Conservation (phyloP, 805 yeast species). For the Hanseniaspora clermontiae region DNA sequence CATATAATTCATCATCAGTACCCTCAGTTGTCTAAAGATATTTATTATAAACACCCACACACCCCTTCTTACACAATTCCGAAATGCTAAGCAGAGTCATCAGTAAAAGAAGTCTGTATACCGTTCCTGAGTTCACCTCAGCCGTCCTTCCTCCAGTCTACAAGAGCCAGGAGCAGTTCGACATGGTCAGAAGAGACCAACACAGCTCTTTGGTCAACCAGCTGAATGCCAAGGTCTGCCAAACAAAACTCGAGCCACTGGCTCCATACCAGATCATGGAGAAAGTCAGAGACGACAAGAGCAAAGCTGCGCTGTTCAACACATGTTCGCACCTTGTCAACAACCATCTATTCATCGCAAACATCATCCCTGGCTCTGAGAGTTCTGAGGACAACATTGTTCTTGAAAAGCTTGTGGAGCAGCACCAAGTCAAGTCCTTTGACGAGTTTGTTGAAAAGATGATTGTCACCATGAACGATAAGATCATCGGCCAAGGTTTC, state of each 20-base stretch:
- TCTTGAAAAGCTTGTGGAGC: conserved; percentile 27
- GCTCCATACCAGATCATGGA: conserved; percentile 58
- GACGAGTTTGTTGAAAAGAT: conserved; percentile 42
- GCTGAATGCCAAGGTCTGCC: conserved; percentile 52
- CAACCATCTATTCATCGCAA: conserved; percentile 78
- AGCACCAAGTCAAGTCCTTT: conserved; percentile 25
- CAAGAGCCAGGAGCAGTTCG: conserved; percentile 28
- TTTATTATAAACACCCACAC: no score
- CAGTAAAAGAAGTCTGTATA: conserved; percentile 23
- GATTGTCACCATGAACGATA: conserved; percentile 37
- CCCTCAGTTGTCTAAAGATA: no score
- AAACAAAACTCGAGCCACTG: conserved; percentile 68
- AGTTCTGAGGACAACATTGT: conserved; percentile 21
- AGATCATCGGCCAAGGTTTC: conserved; percentile 55
- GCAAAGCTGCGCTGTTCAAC: conserved; percentile 60
- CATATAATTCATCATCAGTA: no score
- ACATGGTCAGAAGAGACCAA: conserved; percentile 61
- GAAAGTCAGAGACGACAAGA: conserved; percentile 53
- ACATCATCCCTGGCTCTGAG: conserved; percentile 24
- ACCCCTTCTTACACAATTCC: neutral
- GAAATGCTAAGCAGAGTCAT: conserved; percentile 2
- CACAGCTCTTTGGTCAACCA: conserved; percentile 54
- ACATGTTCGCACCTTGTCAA: conserved; percentile 84
- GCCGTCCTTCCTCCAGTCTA: conserved; percentile 21
- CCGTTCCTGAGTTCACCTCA: conserved; percentile 23